A percentile compares a stretch with the other conserved stretches of the same genome.
These are phyloP conservation scores for Phaffomyces thermotolerans DNA, from an alignment of 805 yeast genomes.

Conservation along the genomic window DNA sequence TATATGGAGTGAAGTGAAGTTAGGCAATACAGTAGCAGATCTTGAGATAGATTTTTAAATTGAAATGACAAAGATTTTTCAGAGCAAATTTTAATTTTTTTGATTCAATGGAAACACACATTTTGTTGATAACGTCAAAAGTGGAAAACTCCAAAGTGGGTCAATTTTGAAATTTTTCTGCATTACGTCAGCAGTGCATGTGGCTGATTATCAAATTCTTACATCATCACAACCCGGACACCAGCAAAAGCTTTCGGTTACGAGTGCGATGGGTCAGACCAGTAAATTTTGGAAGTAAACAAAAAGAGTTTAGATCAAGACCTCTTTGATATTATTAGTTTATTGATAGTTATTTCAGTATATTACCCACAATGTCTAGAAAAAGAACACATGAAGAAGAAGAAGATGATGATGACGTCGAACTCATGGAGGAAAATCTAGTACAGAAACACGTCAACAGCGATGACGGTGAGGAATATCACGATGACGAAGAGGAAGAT, in stretches of 20 bases:
- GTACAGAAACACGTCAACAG: neutral
- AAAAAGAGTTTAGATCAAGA: no score
- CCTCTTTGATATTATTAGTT: no score
- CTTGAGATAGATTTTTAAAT: no score
- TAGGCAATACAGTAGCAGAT: no score
- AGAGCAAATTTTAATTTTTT: no score
- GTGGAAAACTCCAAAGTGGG: neutral
- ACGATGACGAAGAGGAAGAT: conserved; percentile 9
- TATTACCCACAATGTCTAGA: no score
- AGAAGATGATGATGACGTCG: neutral
- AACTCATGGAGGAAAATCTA: neutral
- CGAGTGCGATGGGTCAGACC: no score
- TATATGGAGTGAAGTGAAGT: no score
- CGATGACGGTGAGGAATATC: neutral
- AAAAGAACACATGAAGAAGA: neutral
- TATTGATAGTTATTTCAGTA: no score
- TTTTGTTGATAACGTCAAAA: conserved; percentile 1
- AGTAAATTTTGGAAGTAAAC: no score
- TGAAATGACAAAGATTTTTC: no score
- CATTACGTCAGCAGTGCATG: neutral
- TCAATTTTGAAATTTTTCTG: neutral
- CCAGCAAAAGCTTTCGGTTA: no score
- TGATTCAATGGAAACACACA: neutral
- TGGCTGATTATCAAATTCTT: neutral
- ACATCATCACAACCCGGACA: neutral